Evolutionary conservation across 148 eudicot species (phyloP).

Genomic region (Amaranthus cruentus): DNA sequence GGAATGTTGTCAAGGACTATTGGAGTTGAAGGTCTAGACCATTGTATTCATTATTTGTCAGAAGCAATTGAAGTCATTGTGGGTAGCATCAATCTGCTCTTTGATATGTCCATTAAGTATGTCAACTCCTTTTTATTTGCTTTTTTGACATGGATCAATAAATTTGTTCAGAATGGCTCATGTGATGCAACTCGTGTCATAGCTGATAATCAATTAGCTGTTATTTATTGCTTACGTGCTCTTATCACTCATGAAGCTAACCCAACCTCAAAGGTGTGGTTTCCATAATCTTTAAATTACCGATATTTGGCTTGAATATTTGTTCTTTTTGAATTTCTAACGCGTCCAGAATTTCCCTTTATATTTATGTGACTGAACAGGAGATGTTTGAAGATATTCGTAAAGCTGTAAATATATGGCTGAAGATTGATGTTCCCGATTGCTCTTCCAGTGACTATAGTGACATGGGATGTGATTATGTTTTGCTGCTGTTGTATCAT

Average conservation of each 20-base stretch:
- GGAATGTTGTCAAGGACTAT: conserved; percentile 51
- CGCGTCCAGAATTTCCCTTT: conserved; percentile 12
- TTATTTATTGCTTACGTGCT: conserved; percentile 70
- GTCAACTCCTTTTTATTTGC: background rate
- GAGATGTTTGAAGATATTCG: conserved; percentile 49
- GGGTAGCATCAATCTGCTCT: conserved; percentile 27
- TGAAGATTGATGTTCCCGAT: conserved; percentile 29
- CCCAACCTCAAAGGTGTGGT: conserved; percentile 52
- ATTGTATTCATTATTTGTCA: conserved; percentile 56
- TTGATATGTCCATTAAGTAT: conserved; percentile 1
- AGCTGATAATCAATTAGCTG: conserved; percentile 45
- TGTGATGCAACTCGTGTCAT: conserved; percentile 22
- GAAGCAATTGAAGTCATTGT: conserved; percentile 65
- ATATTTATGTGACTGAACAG: conserved; percentile 27
- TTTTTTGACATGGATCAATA: conserved; percentile 26
- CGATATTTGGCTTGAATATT: conserved; percentile 3
- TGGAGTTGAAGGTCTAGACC: conserved; percentile 44
- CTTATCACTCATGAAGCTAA: conserved; percentile 60
- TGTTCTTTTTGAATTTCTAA: conserved; percentile 6
- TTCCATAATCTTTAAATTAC: conserved; percentile 8
- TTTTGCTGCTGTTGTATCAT: conserved; percentile 57
- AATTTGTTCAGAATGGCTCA: conserved; percentile 36
- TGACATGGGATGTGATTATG: conserved; percentile 37
- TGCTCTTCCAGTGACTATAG: conserved; percentile 28
- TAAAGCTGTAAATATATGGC: conserved; percentile 51